Percentiles rank a stretch among this genome's conserved stretches.
Evolutionary conservation across 1,139 yeast species (phyloP).

Genomic region (Candida mesenterica): DNA sequence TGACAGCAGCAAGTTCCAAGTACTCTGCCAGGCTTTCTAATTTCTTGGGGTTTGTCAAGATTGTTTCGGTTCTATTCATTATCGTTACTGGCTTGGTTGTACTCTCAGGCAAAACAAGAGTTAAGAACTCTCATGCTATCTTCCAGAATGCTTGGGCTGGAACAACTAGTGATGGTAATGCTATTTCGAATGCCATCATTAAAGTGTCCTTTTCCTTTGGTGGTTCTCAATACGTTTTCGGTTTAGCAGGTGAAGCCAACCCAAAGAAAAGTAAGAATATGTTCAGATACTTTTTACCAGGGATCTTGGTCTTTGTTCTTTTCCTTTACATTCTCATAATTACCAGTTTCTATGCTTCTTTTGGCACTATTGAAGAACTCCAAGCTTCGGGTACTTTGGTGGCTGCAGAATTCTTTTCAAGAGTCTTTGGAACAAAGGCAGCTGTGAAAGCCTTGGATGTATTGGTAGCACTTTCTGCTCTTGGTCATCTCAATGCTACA

Average conservation of each 20-base stretch:
- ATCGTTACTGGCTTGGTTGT: constrained; percentile 20
- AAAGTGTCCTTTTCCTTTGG: constrained; percentile 44
- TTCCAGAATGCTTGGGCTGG: constrained; percentile 42
- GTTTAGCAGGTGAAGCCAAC: constrained; percentile 39
- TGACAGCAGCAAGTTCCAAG: constrained; percentile 29
- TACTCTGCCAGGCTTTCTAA: constrained; percentile 34
- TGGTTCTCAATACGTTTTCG: constrained; percentile 39
- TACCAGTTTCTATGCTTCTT: constrained; percentile 40
- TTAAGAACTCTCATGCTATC: constrained; percentile 27
- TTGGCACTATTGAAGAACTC: constrained; percentile 26
- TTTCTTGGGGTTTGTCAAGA: constrained; percentile 38
- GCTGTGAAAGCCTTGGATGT: constrained; percentile 34
- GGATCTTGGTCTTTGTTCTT: constrained; percentile 31
- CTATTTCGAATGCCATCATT: constrained; percentile 41
- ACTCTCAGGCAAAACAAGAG: constrained; percentile 37
- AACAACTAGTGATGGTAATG: constrained; percentile 39
- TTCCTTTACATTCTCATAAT: constrained; percentile 34
- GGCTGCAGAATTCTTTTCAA: constrained; percentile 30
- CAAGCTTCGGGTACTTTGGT: constrained; percentile 21
- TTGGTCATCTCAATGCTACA: constrained; percentile 42
- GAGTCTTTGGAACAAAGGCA: constrained; percentile 25
- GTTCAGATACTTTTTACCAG: constrained; percentile 34
- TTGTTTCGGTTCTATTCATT: constrained; percentile 36
- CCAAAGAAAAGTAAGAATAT: constrained; percentile 28
- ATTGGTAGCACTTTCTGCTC: constrained; percentile 41